Base-by-base conservation (phyloP, 192 early-diverging fungal species). In the Coemansia sp. region DNA sequence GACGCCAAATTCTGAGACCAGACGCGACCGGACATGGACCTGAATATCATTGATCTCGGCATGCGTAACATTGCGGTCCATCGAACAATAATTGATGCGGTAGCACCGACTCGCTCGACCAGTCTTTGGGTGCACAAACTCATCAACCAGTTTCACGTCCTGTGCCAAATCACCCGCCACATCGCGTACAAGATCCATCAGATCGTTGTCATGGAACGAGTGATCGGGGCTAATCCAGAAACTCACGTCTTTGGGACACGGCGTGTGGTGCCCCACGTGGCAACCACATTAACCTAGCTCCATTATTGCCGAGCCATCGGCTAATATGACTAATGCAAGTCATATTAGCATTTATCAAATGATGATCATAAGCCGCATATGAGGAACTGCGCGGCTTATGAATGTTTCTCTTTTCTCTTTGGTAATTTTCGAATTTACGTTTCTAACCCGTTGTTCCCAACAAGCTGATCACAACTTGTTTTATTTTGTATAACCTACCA, bases 51-150 rank as follows among this genome's bases (percentile, higher is more conserved):
- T 95, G 57, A 98, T 93, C 69, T 98, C 97, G 37, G 89, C 90
- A 67, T 98, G 94, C 15, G 93, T 94, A 11, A 95, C 86, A 60
- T 90, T 98, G 65, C 92, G 87, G 72, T 98, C 96, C 96, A 98
- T 98, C 5, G 94, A 94, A 52, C 94, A 78, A 66, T 97, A 99
- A 70, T 89, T 90, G 67, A 99, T 96, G 49, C 95, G 85, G 80
- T 92, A 99, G 72, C 94, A 99, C 23, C 87, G 80, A 62, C 93
- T 95, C 25, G 83, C 80, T 54, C 82, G 85, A 27, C 91, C 89
- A 0, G 92, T 92, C 76, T 94, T 96, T 25, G 92, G 89, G 69
- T 96, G 90, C 5, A 69, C 79, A 65, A 99, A 99, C 38, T 88
- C 83, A 76, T 99, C 94, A 60, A 98, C 87, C 86, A 95, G 70